phyloP scores from a whole-genome alignment of 495 filamentous ascomycete genomes.

The Penicillium mononematosum region DNA sequence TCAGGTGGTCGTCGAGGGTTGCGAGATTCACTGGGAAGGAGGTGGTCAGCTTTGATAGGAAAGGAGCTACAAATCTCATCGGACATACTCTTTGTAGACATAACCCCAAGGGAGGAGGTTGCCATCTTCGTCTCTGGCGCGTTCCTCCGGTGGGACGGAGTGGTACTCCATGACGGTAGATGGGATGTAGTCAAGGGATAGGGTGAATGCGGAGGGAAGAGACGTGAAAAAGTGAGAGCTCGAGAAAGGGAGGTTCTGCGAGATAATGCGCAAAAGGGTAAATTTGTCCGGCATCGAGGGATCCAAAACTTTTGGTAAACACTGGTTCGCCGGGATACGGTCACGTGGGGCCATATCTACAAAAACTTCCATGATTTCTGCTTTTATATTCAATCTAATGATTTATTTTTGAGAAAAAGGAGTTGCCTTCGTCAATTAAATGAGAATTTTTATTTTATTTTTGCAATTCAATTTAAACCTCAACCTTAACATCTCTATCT shows the following conservation, averaged over 20 bases:
- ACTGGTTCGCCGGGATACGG: constrained; percentile 28
- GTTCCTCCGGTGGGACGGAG: constrained; percentile 62
- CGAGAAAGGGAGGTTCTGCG: neutral
- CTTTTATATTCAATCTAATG: no score
- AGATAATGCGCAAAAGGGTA: neutral
- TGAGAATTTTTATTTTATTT: no score
- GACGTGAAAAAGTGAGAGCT: neutral
- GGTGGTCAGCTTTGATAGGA: constrained; percentile 5
- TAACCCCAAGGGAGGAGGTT: constrained; percentile 61
- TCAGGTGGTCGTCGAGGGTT: constrained; percentile 53
- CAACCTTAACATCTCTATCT: no score
- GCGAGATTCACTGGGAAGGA: constrained; percentile 38
- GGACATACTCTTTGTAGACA: constrained; percentile 55
- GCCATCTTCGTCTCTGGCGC: constrained; percentile 59
- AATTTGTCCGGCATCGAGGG: constrained; percentile 1
- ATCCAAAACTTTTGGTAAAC: constrained; percentile 31
- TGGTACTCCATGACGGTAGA: constrained; percentile 59
- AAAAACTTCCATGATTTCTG: neutral
- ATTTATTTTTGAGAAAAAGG: no score
- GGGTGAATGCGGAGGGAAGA: neutral
- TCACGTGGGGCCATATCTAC: constrained; percentile 20
- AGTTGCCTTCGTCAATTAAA: no score
- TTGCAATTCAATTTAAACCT: no score
- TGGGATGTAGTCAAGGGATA: neutral
- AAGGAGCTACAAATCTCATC: neutral